phyloP scores from a whole-genome alignment of 805 yeast genomes.

The Ogataea corticis region DNA sequence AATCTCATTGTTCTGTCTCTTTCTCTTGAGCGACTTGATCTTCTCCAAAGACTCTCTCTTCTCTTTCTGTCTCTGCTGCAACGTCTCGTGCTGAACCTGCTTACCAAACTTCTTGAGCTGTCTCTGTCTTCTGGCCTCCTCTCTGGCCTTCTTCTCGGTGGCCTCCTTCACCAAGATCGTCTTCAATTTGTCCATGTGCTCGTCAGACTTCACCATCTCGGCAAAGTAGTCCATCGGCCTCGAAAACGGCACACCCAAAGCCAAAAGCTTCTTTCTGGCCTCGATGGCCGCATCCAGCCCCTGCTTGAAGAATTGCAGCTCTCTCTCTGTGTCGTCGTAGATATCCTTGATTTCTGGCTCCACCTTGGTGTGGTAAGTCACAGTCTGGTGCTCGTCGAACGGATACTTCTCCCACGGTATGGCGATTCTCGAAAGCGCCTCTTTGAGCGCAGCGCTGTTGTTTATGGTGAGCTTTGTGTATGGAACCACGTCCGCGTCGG shows the following conservation, averaged over 20 bases:
- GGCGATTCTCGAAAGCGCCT: conserved; percentile 64
- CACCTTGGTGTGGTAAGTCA: conserved; percentile 59
- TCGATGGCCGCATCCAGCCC: conserved; percentile 79
- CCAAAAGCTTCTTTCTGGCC: conserved; percentile 65
- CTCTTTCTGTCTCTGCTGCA: conserved; percentile 91
- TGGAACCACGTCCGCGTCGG: conserved; percentile 94
- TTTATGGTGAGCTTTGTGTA: conserved; percentile 86
- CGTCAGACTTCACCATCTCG: conserved; percentile 97
- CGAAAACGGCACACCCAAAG: conserved; percentile 80
- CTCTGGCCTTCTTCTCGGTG: conserved; percentile 80
- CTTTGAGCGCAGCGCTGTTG: conserved; percentile 79
- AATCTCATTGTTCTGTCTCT: conserved; percentile 77
- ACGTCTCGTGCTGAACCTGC: conserved; percentile 91
- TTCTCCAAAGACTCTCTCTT: conserved; percentile 88
- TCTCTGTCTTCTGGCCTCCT: conserved; percentile 93
- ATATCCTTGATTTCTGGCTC: conserved; percentile 77
- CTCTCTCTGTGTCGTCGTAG: conserved; percentile 95
- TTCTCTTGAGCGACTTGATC: conserved; percentile 86
- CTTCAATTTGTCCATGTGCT: conserved; percentile 95
- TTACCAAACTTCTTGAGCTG: conserved; percentile 95
- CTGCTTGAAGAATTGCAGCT: conserved; percentile 92
- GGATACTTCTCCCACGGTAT: conserved; percentile 65
- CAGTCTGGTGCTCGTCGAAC: conserved; percentile 81
- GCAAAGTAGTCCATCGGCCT: conserved; percentile 97
- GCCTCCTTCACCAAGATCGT: conserved; percentile 75